Evolutionary conservation across 2,329 filamentous ascomycete genomes (phyloP).

Genomic region (Sporothrix brunneoviolacea): DNA sequence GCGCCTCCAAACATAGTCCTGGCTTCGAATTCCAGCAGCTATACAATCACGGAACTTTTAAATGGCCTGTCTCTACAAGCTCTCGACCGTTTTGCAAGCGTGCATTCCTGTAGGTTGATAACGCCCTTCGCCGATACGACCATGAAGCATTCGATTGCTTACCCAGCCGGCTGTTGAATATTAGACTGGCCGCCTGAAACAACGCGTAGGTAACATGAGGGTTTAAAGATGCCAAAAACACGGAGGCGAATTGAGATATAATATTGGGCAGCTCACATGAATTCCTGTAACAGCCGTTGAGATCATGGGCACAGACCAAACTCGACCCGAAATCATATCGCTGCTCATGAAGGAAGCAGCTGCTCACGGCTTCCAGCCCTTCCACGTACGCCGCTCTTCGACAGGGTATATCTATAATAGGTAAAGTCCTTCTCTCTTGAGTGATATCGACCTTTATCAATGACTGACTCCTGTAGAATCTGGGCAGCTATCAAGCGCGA

Average conservation of each 20-base stretch:
- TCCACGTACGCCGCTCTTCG: background rate
- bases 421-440: too few species aligned
- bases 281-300: background rate
- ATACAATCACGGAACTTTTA: background rate
- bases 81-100: constrained; percentile 1
- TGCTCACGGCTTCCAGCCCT: constrained; percentile 7
- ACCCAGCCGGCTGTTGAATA: too few species aligned
- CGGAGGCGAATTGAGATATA: too few species aligned
- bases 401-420: constrained; percentile 8
- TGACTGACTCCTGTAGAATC: too few species aligned
- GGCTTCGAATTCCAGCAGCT: constrained; percentile 7
- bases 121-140: too few species aligned
- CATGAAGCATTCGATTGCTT: too few species aligned
- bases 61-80: background rate
- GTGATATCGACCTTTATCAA: too few species aligned
- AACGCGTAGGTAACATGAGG: constrained; percentile 1
- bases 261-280: too few species aligned
- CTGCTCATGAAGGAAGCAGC: background rate
- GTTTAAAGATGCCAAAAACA: too few species aligned
- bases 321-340: background rate
- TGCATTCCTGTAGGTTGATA: constrained; percentile 1
- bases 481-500: constrained; percentile 8
- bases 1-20: background rate
- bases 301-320: background rate
- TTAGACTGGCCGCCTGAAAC: constrained; percentile 7